Percentiles rank a stretch among this genome's conserved stretches.
Conservation (phyloP, 306 rosid species). For the Alnus rubra region DNA sequence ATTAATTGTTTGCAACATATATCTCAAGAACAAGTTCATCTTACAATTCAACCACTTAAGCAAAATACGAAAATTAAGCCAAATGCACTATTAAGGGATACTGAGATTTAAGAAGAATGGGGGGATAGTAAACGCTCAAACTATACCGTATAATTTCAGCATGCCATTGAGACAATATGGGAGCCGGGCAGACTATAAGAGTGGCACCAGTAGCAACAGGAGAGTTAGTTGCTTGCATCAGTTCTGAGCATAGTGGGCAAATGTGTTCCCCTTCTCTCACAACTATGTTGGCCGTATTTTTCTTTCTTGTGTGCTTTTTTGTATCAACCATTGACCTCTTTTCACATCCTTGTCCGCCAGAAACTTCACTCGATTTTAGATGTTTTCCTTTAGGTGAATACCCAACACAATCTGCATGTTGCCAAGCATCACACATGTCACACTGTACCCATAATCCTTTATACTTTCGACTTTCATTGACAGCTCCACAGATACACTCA, state of each 20-base stretch:
- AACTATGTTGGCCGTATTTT: constrained; percentile 47
- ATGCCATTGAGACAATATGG: constrained; percentile 92
- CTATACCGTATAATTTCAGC: constrained; percentile 78
- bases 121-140: constrained; percentile 13
- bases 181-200: constrained; percentile 91
- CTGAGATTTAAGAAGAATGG: background rate
- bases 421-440: constrained; percentile 97
- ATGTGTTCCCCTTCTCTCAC: constrained; percentile 71
- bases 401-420: constrained; percentile 94
- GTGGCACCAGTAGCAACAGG: constrained; percentile 93
- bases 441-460: constrained; percentile 97
- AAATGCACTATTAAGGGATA: background rate
- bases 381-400: constrained; percentile 69
- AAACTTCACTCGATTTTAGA: constrained; percentile 42
- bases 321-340: constrained; percentile 18
- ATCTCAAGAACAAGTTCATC: background rate
- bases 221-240: constrained; percentile 70
- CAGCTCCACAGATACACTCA: constrained; percentile 90
- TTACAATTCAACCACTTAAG: background rate
- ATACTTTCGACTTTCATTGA: constrained; percentile 70
- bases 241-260: constrained; percentile 81
- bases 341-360: constrained; percentile 39
- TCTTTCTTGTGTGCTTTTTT: constrained; percentile 37
- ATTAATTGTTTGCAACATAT: background rate
- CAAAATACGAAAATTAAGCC: background rate